Base-by-base conservation (phyloP, 2,329 filamentous ascomycete species). In the Fusarium palustre region DNA sequence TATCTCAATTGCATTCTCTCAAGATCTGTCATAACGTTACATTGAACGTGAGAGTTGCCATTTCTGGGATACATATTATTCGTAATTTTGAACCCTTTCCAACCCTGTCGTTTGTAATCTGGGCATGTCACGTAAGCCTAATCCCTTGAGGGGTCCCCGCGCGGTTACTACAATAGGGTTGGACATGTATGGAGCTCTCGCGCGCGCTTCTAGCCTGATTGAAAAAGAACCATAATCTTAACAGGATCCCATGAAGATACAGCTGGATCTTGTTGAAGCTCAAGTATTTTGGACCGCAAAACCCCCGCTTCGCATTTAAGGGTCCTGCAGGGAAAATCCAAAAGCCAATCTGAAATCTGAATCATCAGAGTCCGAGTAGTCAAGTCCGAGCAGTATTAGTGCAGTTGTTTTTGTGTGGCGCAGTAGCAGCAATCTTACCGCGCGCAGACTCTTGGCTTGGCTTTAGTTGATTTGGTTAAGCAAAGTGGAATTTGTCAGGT, bases 121-220 rank as follows among this genome's bases (percentile, higher is more conserved):
- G n/a, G 22, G 33, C 16, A 36, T 24, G 22, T 10, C 41, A 43
- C 28, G 41, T 50, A 25, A 50, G 31, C 47, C 34, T 28, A 50
- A 28, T 38, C 33, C 22, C 36, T 50, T 50, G 30, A 50, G 39
- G 39, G 55, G 55, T 39, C 45, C 22, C 48, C 48, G 48, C 48
- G 48, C 48, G 48, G 48, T 52, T 52, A 52, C 24, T 12, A 24
- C 13, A n/a, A 39, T 30, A 6, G 16, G 24, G 22, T 10, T 50
- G 33, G 11, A 22, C 15, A 16, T 15, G 15, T 30, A 22, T 52
- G 48, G 48, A 52, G 39, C 48, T 50, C 36, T 22, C 48, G 48
- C 34, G 48, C 34, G 24, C 48, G 48, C 20, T 11, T 55, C 34
- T 54, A 28, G 38, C n/a, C 25, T 24, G 16, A 18, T 11, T 5